Evolutionary conservation across 2,329 filamentous ascomycete species (phyloP), one percentile per base, ranked within the genome.

Genomic region (Colletotrichum phormii): DNA sequence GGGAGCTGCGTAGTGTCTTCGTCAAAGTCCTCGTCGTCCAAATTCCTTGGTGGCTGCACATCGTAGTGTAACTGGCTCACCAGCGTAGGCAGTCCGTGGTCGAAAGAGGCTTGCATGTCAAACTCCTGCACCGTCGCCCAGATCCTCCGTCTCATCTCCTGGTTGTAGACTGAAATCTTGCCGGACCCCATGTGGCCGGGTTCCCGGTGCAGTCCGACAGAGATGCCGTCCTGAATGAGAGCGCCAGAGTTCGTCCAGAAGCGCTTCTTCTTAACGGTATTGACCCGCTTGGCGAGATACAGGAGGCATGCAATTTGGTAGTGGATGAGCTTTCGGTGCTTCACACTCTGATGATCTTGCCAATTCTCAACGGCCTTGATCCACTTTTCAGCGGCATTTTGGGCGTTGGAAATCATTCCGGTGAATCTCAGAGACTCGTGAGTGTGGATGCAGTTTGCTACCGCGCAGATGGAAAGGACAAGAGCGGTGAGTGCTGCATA

Each of bases 211-310:
- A 91, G 82, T 18, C 89, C 89, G 35, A 91, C 86, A 2, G 87
- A 86, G 70, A 91, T 87, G 67, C 87, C 89, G 64, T 91, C 87
- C 60, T 89, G 88, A 15, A 90, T 86, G 68, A 91, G 82, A 5
- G 86, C 83, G 0, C 89, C 89, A 1, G 89, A 84, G 51, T 85
- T 84, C 18, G 88, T 89, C 89, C 89, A 91, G 79, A 89, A 91
- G 13, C 88, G 84, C 84, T 91, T 91, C 85, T 91, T 91, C 83
- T 91, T 90, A 75, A 91, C 86, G 2, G 87, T 89, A 80, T 91
- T 91, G 75, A 91, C 87, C 35, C 88, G 84, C 83, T 91, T 91
- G 55, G 87, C 88, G 2, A 91, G 84, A 75, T 90, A 91, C n/a
- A 89, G 77, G 37, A 91, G 81, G 75, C 89, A 91, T 13, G 86